Base-by-base conservation (phyloP, 179 eudicot species). In the Nepenthes alata region DNA sequence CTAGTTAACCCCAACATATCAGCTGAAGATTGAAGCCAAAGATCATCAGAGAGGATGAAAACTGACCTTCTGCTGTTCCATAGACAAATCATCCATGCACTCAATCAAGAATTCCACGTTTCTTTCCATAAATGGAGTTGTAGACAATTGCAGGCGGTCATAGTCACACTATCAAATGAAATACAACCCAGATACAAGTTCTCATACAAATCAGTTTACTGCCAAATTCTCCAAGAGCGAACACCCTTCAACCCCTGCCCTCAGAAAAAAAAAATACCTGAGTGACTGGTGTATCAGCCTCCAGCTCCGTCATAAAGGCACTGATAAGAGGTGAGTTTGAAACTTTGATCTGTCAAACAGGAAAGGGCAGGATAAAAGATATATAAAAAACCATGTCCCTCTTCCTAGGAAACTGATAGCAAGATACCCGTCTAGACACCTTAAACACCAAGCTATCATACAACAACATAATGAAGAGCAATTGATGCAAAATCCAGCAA, bases 261-360 rank as follows among this genome's bases (percentile, higher is more conserved):
- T 25, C 25, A 25, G 25, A 0, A 25, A 25, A 25, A 25, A 25
- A 64, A 36, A 61, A 6, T 68, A 89, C 98, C 93, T 89, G 97
- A 55, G 80, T 71, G 64, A 93, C 94, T n/a, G 95, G 95, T 58
- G 95, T 54, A 73, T 89, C 98, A 58, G 91, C 75, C 67, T 93
- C 95, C 77, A 89, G 70, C 67, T 83, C 90, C 37, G 95, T 89
- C 98, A 93, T 93, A 47, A 85, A 85, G 56, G 97, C 95, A 74
- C 97, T 93, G 68, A 89, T 78, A 53, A 93, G 95, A 58, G 97
- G 93, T 53, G 95, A 93, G 74, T 93, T 93, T 11, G 98, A 89
- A 63, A 93, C 98, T 74, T 93, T 87, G 37, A 89, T 93, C 98
- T 89, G 84, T 64, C 61, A 61, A 68, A 70, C 2, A 66, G 25